phyloP scores from a whole-genome alignment of 345 rosid genomes.

The Camelina hispida region DNA sequence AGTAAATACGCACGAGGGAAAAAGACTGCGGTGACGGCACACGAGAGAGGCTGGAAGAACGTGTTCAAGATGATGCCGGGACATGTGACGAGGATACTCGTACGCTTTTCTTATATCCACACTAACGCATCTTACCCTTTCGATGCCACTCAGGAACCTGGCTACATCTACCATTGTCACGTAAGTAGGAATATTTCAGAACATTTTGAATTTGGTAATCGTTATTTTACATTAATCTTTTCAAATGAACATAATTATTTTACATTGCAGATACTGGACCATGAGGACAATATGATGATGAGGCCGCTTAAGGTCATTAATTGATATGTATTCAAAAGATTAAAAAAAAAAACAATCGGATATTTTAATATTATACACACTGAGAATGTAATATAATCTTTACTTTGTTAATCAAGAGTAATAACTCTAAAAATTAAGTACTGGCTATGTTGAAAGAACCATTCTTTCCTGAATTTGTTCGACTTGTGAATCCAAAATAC shows the following conservation, averaged over 20 bases:
- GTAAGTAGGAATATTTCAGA: conserved; percentile 51
- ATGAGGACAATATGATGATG: conserved; percentile 93
- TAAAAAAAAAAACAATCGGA: not conserved
- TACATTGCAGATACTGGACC: conserved; percentile 72
- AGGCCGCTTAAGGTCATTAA: conserved; percentile 69
- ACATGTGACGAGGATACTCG: conserved; percentile 61
- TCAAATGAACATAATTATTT: not conserved
- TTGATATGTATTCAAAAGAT: conserved; percentile 34
- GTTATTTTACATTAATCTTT: not conserved
- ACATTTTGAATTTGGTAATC: not conserved
- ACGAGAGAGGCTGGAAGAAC: conserved; percentile 96
- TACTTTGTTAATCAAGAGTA: not conserved
- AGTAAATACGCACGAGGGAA: conserved; percentile 61
- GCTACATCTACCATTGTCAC: conserved; percentile 95
- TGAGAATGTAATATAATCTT: conserved; percentile 8
- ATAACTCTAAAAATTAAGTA: not conserved
- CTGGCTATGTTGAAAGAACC: not conserved
- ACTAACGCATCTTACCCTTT: conserved; percentile 69
- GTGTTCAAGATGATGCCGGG: conserved; percentile 89
- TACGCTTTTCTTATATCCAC: conserved; percentile 72
- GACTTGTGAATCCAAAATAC: not conserved
- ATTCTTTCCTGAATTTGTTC: not conserved
- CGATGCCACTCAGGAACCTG: conserved; percentile 78
- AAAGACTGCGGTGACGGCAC: conserved; percentile 51
- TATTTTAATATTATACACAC: not conserved